Base-by-base conservation (phyloP, 106 monocot species). In the Allium cepa region DNA sequence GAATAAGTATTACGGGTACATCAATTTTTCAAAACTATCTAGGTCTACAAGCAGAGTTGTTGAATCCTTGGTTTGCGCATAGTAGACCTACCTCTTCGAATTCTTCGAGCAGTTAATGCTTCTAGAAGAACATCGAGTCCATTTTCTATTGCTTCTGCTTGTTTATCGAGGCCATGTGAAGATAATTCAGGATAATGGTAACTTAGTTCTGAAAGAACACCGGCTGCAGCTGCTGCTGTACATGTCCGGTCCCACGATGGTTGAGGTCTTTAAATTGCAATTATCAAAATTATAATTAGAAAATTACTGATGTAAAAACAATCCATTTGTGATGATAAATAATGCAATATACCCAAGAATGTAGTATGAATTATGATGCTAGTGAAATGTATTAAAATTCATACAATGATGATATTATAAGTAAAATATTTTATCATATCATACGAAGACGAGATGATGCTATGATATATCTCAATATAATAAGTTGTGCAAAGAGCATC, bases 221-320 rank as follows among this genome's bases (percentile, higher is more conserved):
- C 85, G n/a, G 86, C 79, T n/a, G 89, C 89, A 10, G 97, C 97
- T 9, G 92, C 92, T 53, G 97, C 97, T 7, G 97, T 99, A 68
- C 97, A 99, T 5, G 97, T 99, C 9, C 80, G 77, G 74, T 99
- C 97, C 97, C 92, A 99, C 16, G 84, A 69, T 56, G 92, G 97
- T 49, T 99, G 97, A n/a, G 97, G 92, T 73, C 97, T 99, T 69
- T 68, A 49, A 5, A 9, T 47, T 26, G 46, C 4, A 59, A 70
- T 48, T 5, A 36, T 36, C 36, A 36, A 36, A 36, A 0, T 4
- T 36, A 1, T 36, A 2, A 36, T 36, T 36, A 36, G 36, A 36
- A 36, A 36, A 36, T 36, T 36, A 5, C 3, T 36, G 36, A 36
- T 5, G 36, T 36, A 5, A 36, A 22, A 36, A 36, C 5, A 36